A percentile compares a stretch with the other conserved stretches of the same genome.
Conservation (phyloP, 805 yeast genomes). For the Trichomonascus vanleenenianus region DNA sequence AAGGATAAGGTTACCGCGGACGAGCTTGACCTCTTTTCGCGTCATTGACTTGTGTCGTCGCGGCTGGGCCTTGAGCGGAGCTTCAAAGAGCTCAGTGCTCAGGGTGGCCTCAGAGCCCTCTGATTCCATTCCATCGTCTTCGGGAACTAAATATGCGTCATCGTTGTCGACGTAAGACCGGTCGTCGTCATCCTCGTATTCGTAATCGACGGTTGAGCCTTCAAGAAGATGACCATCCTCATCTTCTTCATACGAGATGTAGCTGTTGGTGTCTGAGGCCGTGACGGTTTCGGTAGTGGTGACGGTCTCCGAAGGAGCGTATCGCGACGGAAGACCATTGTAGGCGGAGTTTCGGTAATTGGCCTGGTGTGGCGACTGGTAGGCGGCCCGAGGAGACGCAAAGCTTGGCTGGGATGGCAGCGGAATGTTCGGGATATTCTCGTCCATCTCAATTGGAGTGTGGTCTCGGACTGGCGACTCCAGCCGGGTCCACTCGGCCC, state of each 20-base stretch:
- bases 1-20: constrained; percentile 74
- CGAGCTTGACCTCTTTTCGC: constrained; percentile 67
- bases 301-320: constrained; percentile 4
- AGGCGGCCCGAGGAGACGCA: constrained; percentile 1
- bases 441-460: constrained; percentile 19
- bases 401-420: constrained; percentile 16
- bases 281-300: constrained; percentile 1
- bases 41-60: constrained; percentile 61
- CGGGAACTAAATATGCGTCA: constrained; percentile 3
- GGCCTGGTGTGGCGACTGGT: background rate
- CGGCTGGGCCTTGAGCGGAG: constrained; percentile 34
- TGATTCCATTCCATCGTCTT: constrained; percentile 1
- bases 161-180: background rate
- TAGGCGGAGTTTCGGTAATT: background rate
- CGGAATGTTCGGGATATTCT: constrained; percentile 7
- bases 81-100: constrained; percentile 19
- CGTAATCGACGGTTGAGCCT: constrained; percentile 6
- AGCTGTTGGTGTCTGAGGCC: constrained; percentile 10
- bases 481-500: constrained; percentile 58
- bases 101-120: constrained; percentile 15
- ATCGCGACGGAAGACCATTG: background rate
- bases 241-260: constrained; percentile 9
- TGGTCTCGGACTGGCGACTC: constrained; percentile 51
- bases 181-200: constrained; percentile 9
- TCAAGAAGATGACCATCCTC: constrained; percentile 3